A percentile compares a stretch with the other conserved stretches of the same genome.
These are phyloP conservation scores for Cucumis cinereus DNA, from an alignment of 306 rosid species.

Conservation along the genomic window DNA sequence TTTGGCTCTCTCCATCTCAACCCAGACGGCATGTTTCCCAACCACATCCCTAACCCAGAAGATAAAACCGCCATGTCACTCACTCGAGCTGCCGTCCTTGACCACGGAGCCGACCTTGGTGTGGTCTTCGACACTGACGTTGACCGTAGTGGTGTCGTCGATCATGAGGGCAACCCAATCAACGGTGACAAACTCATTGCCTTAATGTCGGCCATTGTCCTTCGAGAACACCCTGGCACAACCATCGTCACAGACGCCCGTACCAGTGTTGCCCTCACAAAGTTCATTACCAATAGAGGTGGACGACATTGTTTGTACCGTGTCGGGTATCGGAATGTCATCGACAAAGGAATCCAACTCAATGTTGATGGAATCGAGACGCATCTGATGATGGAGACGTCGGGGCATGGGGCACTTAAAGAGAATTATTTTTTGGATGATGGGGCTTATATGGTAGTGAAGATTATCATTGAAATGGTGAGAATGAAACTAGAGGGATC, in stretches of 20 bases:
- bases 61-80: constrained; percentile 76
- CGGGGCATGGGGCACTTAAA: constrained; percentile 86
- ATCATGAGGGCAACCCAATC: constrained; percentile 53
- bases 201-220: constrained; percentile 63
- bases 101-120: constrained; percentile 63
- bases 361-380: constrained; percentile 57
- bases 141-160: constrained; percentile 77
- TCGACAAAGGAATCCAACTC: constrained; percentile 72
- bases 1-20: constrained; percentile 79
- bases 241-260: constrained; percentile 80
- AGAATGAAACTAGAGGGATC: constrained; percentile 71
- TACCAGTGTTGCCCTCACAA: constrained; percentile 60
- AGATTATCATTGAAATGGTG: constrained; percentile 79
- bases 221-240: constrained; percentile 63
- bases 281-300: constrained; percentile 47
- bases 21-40: constrained; percentile 91
- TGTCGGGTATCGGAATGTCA: constrained; percentile 76
- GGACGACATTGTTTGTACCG: constrained; percentile 79
- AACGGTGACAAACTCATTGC: constrained; percentile 83
- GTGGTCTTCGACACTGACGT: constrained; percentile 85
- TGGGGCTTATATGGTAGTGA: constrained; percentile 88
- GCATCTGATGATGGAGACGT: constrained; percentile 86
- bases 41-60: constrained; percentile 87
- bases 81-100: constrained; percentile 58
- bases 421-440: constrained; percentile 89